A percentile compares a stretch with the other conserved stretches of the same genome.
Conservation (phyloP, 2,329 filamentous ascomycete genomes). For the Colletotrichum tabaci region DNA sequence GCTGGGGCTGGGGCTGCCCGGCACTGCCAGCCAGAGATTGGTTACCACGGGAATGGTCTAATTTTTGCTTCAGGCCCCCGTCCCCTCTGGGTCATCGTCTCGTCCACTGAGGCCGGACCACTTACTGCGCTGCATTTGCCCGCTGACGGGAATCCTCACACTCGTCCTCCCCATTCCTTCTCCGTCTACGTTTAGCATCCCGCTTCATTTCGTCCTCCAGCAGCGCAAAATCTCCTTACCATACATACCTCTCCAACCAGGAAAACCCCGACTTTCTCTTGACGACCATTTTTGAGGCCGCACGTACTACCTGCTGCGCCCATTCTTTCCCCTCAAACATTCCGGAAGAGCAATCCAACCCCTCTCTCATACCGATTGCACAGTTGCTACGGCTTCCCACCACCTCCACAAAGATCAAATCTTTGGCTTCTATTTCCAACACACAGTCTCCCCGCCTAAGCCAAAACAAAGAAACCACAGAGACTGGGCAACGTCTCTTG, state of each 20-base stretch:
- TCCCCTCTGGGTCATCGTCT: slow-evolving; percentile 6
- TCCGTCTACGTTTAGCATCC: slow-evolving; percentile 2
- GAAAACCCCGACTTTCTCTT: neutral
- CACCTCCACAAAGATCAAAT: neutral
- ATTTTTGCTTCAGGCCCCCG: slow-evolving; percentile 12
- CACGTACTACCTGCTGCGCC: neutral
- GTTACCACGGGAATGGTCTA: slow-evolving; percentile 37
- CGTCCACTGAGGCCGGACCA: slow-evolving; percentile 13
- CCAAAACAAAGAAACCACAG: neutral
- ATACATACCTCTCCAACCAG: neutral
- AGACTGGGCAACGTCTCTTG: neutral
- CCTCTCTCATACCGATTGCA: slow-evolving; percentile 18
- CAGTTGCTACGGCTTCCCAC: slow-evolving; percentile 21
- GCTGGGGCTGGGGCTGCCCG: neutral
- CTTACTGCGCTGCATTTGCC: slow-evolving; percentile 15
- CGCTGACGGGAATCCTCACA: slow-evolving; percentile 6
- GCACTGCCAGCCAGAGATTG: slow-evolving; percentile 13
- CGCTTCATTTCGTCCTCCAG: neutral
- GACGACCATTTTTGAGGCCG: neutral
- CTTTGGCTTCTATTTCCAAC: slow-evolving; percentile 9
- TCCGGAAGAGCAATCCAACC: slow-evolving; percentile 12
- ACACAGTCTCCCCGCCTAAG: neutral
- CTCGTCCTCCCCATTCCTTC: slow-evolving; percentile 7
- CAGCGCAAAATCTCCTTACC: slow-evolving; percentile 14
- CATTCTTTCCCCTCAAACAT: slow-evolving; percentile 5